Evolutionary conservation across 176 grass and related monocot genomes (phyloP).

Genomic region (Musa schizocarpa): DNA sequence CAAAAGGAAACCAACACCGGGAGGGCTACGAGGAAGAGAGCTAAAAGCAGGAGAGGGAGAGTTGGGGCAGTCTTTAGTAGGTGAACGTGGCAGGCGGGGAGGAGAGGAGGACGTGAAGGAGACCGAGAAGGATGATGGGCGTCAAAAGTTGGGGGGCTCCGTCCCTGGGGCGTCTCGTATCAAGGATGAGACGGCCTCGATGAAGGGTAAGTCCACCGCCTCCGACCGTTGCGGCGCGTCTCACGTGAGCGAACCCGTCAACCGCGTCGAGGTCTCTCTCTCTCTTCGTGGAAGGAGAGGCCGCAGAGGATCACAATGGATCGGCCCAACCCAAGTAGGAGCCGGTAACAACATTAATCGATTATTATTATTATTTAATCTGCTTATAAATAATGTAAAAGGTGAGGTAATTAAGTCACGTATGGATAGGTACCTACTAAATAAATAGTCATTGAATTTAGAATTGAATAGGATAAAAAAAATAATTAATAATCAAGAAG

Average conservation of each 20-base stretch:
- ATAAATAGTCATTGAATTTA: no score
- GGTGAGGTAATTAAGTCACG: no score
- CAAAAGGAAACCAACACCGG: neutral
- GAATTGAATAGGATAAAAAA: no score
- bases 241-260: slow-evolving; percentile 50
- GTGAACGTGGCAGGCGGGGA: neutral
- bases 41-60: neutral
- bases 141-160: neutral
- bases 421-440: no score
- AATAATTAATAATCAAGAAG: no score
- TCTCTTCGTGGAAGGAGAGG: no score
- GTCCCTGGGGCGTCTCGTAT: neutral
- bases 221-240: slow-evolving; percentile 35
- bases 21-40: neutral
- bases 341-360: no score
- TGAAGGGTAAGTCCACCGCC: slow-evolving; percentile 4
- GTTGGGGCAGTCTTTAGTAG: neutral
- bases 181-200: no score
- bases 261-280: slow-evolving; percentile 21
- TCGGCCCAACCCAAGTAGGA: no score
- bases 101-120: neutral
- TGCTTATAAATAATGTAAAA: no score
- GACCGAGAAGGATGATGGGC: neutral
- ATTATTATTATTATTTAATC: no score
- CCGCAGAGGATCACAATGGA: no score